phyloP scores from a whole-genome alignment of 1,284 basidiomycete genomes.

The Cutaneotrichosporon dermatis region DNA sequence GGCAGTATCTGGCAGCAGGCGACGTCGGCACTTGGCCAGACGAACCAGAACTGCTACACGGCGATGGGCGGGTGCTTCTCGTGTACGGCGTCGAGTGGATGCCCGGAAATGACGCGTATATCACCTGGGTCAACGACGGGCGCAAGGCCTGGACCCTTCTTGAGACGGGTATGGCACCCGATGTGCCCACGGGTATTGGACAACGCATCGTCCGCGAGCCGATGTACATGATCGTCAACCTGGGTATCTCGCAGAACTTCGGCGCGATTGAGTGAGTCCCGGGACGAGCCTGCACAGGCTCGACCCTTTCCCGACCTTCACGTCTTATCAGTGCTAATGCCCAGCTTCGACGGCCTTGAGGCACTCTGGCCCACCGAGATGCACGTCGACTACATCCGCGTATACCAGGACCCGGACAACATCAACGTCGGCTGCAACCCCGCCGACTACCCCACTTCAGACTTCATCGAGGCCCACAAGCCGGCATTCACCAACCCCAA shows the following conservation, averaged over 20 bases:
- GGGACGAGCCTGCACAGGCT: too few relatives aligned
- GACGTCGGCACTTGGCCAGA: constrained; percentile 34
- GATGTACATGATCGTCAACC: constrained; percentile 55
- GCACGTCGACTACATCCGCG: constrained; percentile 47
- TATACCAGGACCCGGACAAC: constrained; percentile 47
- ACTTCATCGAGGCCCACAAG: constrained; percentile 51
- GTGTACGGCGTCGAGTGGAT: constrained; percentile 65
- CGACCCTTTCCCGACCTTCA: too few relatives aligned
- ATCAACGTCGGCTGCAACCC: constrained; percentile 50
- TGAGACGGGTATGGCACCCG: constrained; percentile 64
- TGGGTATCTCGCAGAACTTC: constrained; percentile 75
- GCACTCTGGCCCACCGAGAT: constrained; percentile 23
- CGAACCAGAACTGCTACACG: constrained; percentile 45
- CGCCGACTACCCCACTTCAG: constrained; percentile 54
- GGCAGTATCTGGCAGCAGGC: constrained; percentile 64
- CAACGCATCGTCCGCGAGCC: constrained; percentile 75
- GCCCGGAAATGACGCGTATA: constrained; percentile 59
- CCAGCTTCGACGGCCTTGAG: constrained; percentile 4
- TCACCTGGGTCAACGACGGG: constrained; percentile 68
- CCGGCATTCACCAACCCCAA: constrained; percentile 42
- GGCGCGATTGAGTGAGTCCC: constrained; percentile 58
- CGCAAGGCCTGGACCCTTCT: constrained; percentile 70
- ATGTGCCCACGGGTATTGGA: constrained; percentile 63
- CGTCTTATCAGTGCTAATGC: not conserved
- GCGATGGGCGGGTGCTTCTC: constrained; percentile 52